Percentiles rank a stretch among this genome's conserved stretches.
These are phyloP conservation scores for Tuber microsphaerosporum DNA, from an alignment of 495 filamentous ascomycete species.

Conservation along the genomic window DNA sequence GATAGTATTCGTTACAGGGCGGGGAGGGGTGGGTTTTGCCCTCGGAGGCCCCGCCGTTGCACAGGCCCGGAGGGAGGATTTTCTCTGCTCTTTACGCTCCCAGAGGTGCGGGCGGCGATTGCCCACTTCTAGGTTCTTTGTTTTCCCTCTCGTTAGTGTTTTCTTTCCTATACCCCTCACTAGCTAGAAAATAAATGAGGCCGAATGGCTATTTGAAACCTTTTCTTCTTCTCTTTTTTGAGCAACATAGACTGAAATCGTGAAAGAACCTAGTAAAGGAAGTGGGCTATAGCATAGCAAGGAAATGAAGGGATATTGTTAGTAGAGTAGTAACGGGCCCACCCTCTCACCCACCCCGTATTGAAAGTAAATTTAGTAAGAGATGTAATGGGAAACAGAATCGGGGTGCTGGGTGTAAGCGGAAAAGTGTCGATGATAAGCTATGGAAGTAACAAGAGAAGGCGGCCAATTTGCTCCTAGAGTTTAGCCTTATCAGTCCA, in stretches of 20 bases:
- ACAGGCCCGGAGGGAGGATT: too few species aligned
- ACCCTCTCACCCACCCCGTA: not conserved
- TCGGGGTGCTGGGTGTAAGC: too few species aligned
- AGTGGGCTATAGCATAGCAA: not conserved
- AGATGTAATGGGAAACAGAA: not conserved
- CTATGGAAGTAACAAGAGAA: not conserved
- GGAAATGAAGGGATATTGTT: not conserved
- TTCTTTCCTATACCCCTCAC: not conserved
- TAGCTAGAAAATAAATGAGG: not conserved
- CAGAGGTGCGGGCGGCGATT: too few species aligned
- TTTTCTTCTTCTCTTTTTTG: not conserved
- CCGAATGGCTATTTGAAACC: not conserved
- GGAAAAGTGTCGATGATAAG: not conserved
- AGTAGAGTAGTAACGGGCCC: not conserved
- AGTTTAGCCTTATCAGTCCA: too few species aligned
- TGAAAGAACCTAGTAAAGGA: not conserved
- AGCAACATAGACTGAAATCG: not conserved
- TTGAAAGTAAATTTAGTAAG: not conserved
- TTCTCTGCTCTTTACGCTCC: too few species aligned
- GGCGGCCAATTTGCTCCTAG: not conserved
- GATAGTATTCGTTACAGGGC: slow-evolving; percentile 6
- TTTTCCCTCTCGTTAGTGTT: too few species aligned
- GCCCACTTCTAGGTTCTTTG: too few species aligned
- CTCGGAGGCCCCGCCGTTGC: too few species aligned
- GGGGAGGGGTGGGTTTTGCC: too few species aligned